Conservation (phyloP, 192 early-diverging fungal species). For the Umbelopsis vinacea region DNA sequence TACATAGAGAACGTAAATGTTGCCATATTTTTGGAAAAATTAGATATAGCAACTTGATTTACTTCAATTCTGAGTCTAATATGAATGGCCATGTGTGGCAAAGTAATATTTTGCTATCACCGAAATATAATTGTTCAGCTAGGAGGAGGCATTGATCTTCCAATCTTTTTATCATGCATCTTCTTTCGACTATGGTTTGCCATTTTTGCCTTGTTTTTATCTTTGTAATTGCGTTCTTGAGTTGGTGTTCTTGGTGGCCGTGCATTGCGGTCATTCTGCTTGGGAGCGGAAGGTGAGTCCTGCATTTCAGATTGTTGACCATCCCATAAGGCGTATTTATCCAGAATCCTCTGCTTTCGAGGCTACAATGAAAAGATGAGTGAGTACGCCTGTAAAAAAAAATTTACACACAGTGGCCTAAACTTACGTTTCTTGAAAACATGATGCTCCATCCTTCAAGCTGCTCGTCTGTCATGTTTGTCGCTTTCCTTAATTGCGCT, state of each 20-base stretch:
- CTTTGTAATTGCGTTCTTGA: constrained; percentile 51
- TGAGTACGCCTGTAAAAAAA: neutral
- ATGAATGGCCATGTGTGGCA: no score
- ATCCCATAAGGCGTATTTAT: constrained; percentile 59
- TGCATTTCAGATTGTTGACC: constrained; percentile 50
- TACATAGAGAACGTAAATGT: neutral
- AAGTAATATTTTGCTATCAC: neutral
- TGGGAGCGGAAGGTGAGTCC: constrained; percentile 4
- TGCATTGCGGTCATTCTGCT: constrained; percentile 22
- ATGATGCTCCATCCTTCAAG: constrained; percentile 93
- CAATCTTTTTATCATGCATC: constrained; percentile 73
- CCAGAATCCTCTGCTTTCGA: constrained; percentile 61
- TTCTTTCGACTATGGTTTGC: constrained; percentile 80
- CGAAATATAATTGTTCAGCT: neutral
- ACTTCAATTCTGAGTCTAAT: no score
- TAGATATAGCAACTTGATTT: no score
- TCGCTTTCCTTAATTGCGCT: constrained; percentile 61
- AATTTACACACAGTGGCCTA: constrained; percentile 1
- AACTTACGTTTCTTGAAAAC: constrained; percentile 80
- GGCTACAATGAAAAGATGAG: constrained; percentile 50
- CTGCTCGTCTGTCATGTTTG: constrained; percentile 87
- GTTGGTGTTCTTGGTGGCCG: constrained; percentile 32
- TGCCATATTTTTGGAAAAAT: neutral
- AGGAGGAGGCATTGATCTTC: constrained; percentile 7
- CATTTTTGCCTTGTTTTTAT: constrained; percentile 66